Percentiles rank a stretch among this genome's conserved stretches.
Evolutionary conservation across 768 basidiomycete genomes (phyloP).

Genomic region (Termitomyces titanicus): DNA sequence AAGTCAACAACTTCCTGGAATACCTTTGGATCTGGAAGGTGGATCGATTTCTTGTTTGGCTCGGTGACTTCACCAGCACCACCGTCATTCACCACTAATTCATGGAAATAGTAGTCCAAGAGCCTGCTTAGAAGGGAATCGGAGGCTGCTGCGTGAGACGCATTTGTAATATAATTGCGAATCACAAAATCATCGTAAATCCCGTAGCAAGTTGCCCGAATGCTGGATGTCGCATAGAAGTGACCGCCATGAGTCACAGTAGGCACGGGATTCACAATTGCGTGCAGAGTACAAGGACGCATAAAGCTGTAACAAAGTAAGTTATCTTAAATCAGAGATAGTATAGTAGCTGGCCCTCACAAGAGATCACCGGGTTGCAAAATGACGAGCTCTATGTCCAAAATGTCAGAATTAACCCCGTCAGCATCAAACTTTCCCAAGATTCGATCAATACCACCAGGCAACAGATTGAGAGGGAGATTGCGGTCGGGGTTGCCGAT

Average conservation of each 20-base stretch:
- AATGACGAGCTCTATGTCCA: not conserved
- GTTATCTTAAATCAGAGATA: not conserved
- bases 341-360: too few species aligned
- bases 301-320: not conserved
- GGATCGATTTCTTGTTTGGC: too few species aligned
- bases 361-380: not conserved
- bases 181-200: not conserved
- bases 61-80: too few species aligned
- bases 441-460: not conserved
- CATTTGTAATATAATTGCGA: not conserved
- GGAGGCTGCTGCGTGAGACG: too few species aligned
- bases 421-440: not conserved
- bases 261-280: not conserved
- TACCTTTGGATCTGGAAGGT: too few species aligned
- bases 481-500: not conserved
- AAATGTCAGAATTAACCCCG: not conserved
- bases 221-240: not conserved
- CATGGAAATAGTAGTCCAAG: too few species aligned
- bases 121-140: too few species aligned
- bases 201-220: not conserved
- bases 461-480: not conserved
- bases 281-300: not conserved
- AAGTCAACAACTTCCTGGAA: too few species aligned
- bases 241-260: not conserved
- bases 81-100: too few species aligned